phyloP scores from a whole-genome alignment of 352 stramenopile species.

The Aphanomyces invadans region DNA sequence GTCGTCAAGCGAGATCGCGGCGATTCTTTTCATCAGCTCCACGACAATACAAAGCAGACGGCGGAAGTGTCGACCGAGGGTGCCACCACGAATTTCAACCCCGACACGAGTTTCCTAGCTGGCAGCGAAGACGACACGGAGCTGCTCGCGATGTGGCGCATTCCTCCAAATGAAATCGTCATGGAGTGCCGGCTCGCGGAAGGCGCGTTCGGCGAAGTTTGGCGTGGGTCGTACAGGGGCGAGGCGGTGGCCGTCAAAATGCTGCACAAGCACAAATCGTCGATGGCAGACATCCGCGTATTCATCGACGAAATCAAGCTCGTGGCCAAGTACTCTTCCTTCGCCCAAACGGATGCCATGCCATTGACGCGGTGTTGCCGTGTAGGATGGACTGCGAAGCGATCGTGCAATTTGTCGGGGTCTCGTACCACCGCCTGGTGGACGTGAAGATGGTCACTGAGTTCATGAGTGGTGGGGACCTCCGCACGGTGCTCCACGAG shows the following conservation, averaged over 20 bases:
- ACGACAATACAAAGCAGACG: not conserved
- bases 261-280: constrained; percentile 25
- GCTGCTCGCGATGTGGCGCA: not conserved
- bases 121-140: not conserved
- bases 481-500: not conserved
- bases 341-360: too few relatives aligned
- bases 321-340: constrained; percentile 5
- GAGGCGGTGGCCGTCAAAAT: constrained; percentile 41
- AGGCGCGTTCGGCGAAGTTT: constrained; percentile 47
- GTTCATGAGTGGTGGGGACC: constrained; percentile 19
- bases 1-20: not conserved
- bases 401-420: constrained; percentile 13
- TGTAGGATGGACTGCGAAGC: constrained; percentile 6
- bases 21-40: not conserved
- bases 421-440: constrained; percentile 4
- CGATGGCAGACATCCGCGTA: not conserved
- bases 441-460: constrained; percentile 9
- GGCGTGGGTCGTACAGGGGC: constrained; percentile 33
- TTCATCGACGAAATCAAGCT: constrained; percentile 25
- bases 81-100: not conserved
- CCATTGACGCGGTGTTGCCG: not conserved
- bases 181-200: constrained; percentile 30
- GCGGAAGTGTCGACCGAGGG: not conserved
- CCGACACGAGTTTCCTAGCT: not conserved
- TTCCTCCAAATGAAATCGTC: not conserved